Evolutionary conservation across 257 asterid genomes (phyloP), one percentile per base, ranked within the genome.

Genomic region (Scutellaria baicalensis): DNA sequence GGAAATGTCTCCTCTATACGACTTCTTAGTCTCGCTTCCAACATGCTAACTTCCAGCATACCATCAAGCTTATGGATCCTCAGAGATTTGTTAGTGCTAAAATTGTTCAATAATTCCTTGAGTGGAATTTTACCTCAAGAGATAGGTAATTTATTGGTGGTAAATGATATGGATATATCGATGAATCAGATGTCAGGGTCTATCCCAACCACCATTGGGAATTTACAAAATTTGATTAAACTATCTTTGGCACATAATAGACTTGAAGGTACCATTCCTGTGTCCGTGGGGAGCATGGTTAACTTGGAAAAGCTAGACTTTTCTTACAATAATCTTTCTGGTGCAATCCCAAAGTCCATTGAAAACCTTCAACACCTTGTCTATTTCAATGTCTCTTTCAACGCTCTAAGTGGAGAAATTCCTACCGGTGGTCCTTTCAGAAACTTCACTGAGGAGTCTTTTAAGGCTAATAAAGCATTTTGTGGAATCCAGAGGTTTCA

Each of bases 361-460:
- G 61, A 59, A 44, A 31, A 9, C 13, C 70, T 77, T 18, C 6
- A 9, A 20, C 0, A 33, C 6, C 82, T 77, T 55, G 5, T 9
- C 4, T 18, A 0, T 14, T 51, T 77, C 17, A 72, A 77, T 62
- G 78, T 72, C 12, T 77, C 78, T 20, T 72, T 66, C 72, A 77
- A 77, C 52, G 45, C 17, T 9, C 16, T 77, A 13, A 40, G n/a
- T 7, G 75, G 81, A 3, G 81, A 72, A 43, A 72, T 77, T 17
- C 78, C 75, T 38, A 3, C 64, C 0, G 38, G 36, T 59, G 83
- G 80, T 47, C 71, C 80, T 6, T 79, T 79, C 14, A 14, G 1
- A 33, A 75, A 75, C 55, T 79, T 79, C 48, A 70, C 75, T 6
- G n/a, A 16, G n/a, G 67, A 74, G n/a, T 74, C 64, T 18, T 78